A percentile compares a stretch with the other conserved stretches of the same genome.
These are phyloP conservation scores for Colletotrichum sp. DNA, from an alignment of 2,329 filamentous ascomycete genomes.

Conservation along the genomic window DNA sequence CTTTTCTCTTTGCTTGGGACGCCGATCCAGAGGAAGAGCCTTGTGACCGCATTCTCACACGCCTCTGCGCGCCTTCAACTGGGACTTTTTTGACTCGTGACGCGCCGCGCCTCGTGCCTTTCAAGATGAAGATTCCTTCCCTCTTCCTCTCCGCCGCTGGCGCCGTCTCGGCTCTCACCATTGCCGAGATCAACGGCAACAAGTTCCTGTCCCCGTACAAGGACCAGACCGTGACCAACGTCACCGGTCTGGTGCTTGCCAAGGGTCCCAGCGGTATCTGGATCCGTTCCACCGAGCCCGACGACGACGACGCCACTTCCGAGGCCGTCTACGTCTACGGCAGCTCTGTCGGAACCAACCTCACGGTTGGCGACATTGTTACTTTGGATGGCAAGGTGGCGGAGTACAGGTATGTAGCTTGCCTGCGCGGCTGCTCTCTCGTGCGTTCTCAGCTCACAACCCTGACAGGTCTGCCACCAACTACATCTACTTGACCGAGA, in stretches of 20 bases:
- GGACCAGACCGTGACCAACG: slow-evolving; percentile 59
- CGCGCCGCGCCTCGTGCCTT: not conserved
- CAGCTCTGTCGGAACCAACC: slow-evolving; percentile 50
- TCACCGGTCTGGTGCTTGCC: slow-evolving; percentile 70
- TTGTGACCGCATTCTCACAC: not conserved
- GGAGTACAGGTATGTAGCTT: slow-evolving; percentile 54
- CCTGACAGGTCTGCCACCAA: slow-evolving; percentile 51
- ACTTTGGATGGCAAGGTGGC: slow-evolving; percentile 63
- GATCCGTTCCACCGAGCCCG: slow-evolving; percentile 64
- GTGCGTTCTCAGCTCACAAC: slow-evolving; percentile 5
- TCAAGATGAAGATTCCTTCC: slow-evolving; percentile 35
- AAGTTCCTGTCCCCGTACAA: slow-evolving; percentile 66
- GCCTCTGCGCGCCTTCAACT: not conserved
- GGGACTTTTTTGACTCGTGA: not conserved
- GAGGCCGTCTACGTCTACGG: slow-evolving; percentile 72
- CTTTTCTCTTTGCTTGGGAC: slow-evolving; percentile 5
- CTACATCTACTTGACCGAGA: slow-evolving; percentile 70
- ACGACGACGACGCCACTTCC: slow-evolving; percentile 62
- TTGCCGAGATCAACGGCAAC: slow-evolving; percentile 70
- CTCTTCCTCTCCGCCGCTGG: slow-evolving; percentile 32
- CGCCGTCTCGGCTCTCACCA: slow-evolving; percentile 47
- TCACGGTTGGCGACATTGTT: slow-evolving; percentile 68
- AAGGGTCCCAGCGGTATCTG: slow-evolving; percentile 67
- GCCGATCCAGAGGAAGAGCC: slow-evolving; percentile 1
- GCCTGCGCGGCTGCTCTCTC: not conserved